Conservation (phyloP, 2,329 filamentous ascomycete species). For the Dryadomyces sulphureus region DNA sequence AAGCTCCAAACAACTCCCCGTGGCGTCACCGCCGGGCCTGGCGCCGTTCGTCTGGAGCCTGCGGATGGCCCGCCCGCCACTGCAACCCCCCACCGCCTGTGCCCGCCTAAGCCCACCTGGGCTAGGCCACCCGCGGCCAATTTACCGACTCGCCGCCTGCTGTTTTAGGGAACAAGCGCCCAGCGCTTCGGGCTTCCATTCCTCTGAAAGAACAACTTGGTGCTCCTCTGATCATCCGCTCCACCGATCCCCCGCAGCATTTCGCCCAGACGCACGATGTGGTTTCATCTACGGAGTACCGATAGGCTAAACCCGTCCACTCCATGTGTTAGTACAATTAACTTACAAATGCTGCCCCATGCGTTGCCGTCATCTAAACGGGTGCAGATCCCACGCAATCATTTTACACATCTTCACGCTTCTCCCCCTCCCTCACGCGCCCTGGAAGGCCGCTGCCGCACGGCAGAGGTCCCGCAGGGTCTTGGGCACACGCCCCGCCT, state of each 20-base stretch:
- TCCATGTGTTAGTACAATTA: too few relatives aligned
- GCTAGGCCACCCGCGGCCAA: neutral
- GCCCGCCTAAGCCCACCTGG: neutral
- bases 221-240: too few relatives aligned
- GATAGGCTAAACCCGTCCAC: too few relatives aligned
- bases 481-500: slow-evolving; percentile 21
- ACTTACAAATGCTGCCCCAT: too few relatives aligned
- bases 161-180: neutral
- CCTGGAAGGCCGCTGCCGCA: slow-evolving; percentile 15
- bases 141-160: neutral
- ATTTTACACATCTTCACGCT: too few relatives aligned
- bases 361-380: too few relatives aligned
- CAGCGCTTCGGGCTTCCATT: too few relatives aligned
- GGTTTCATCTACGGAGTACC: too few relatives aligned
- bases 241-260: too few relatives aligned
- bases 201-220: too few relatives aligned
- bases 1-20: too few relatives aligned
- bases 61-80: neutral
- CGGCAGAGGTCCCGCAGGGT: slow-evolving; percentile 13
- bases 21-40: neutral
- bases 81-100: neutral
- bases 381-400: neutral
- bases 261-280: too few relatives aligned
- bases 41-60: neutral
- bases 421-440: slow-evolving; percentile 1